phyloP scores from a whole-genome alignment of 2,329 filamentous ascomycete species.

The Colletotrichum sp. region DNA sequence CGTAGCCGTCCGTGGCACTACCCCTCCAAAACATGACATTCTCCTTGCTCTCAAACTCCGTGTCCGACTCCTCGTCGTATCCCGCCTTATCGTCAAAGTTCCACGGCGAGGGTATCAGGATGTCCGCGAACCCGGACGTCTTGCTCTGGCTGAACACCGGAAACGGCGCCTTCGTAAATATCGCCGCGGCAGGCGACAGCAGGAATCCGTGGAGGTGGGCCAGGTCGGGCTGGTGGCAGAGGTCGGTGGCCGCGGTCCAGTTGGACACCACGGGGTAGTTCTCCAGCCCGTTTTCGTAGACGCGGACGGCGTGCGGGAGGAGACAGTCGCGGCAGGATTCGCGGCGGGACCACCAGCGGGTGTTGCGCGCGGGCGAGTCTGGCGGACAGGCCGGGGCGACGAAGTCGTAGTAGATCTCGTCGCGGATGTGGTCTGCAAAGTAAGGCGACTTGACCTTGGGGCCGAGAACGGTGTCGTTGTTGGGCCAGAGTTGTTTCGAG shows the following conservation, averaged over 20 bases:
- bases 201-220: conserved; percentile 58
- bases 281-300: conserved; percentile 28
- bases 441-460: conserved; percentile 2
- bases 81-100: conserved; percentile 41
- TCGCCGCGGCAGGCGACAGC: conserved; percentile 38
- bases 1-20: conserved; percentile 54
- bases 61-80: conserved; percentile 43
- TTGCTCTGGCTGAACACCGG: conserved; percentile 64
- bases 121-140: conserved; percentile 58
- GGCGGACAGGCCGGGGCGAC: conserved; percentile 49
- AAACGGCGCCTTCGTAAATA: conserved; percentile 42
- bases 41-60: conserved; percentile 51
- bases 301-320: conserved; percentile 37
- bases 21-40: conserved; percentile 61
- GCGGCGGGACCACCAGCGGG: conserved; percentile 44
- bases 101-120: conserved; percentile 41
- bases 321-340: conserved; percentile 36
- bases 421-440: conserved; percentile 25
- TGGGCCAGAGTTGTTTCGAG: conserved; percentile 17
- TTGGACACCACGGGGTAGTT: conserved; percentile 40
- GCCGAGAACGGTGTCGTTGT: neutral
- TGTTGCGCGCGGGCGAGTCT: conserved; percentile 45
- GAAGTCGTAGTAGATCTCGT: conserved; percentile 38
- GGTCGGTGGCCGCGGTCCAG: conserved; percentile 32
- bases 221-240: conserved; percentile 56